phyloP scores from a whole-genome alignment of 257 asterid species.

The Solanum ossicruentum region DNA sequence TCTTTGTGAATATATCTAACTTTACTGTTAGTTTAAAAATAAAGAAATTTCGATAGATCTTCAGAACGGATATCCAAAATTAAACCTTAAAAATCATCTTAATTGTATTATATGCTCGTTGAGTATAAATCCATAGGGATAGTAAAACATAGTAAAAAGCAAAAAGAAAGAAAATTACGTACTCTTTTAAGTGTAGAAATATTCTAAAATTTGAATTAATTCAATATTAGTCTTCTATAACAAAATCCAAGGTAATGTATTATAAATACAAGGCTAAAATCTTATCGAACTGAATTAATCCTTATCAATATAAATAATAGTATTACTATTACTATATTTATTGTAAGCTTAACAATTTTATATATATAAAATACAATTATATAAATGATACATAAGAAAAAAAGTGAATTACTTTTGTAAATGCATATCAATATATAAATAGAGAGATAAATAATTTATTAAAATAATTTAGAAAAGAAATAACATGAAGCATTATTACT shows the following conservation, averaged over 20 bases:
- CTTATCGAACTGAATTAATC: background rate
- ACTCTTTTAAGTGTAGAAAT: background rate
- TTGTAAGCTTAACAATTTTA: background rate
- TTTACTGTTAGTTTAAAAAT: background rate
- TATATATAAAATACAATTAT: background rate
- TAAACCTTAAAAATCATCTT: background rate
- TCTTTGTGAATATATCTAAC: background rate
- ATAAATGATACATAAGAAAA: too few species aligned
- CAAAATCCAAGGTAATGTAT: background rate
- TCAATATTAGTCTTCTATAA: too few species aligned
- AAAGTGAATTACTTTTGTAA: too few species aligned
- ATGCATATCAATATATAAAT: too few species aligned
- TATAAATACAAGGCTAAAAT: background rate
- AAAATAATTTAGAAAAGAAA: too few species aligned
- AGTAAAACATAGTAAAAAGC: too few species aligned
- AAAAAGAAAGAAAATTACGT: background rate
- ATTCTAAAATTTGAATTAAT: too few species aligned
- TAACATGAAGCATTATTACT: background rate
- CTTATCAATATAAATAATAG: background rate
- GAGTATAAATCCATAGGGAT: background rate
- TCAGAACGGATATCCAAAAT: background rate
- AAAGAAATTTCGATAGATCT: background rate
- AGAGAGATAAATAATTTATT: too few species aligned
- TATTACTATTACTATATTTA: background rate
- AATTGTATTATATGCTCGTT: background rate